Percentiles rank a stretch among this genome's conserved stretches.
Conservation (phyloP, 2,329 filamentous ascomycete genomes). For the Emydomyces testavorans region DNA sequence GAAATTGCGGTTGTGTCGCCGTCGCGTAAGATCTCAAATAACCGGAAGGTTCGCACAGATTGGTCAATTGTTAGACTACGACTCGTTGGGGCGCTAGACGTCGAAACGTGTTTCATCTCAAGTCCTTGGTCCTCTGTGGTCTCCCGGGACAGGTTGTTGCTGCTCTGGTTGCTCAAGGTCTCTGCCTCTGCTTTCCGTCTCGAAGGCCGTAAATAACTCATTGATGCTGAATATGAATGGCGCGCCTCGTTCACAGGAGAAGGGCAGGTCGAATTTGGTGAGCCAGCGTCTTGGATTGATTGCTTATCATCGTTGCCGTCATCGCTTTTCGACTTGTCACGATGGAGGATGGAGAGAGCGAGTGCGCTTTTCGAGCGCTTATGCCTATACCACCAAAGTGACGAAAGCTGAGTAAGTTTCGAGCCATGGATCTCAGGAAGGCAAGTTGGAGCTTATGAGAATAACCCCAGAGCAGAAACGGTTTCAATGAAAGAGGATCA, state of each 20-base stretch:
- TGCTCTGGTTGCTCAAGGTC: constrained; percentile 9
- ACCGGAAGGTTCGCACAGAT: constrained; percentile 83
- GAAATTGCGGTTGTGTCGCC: constrained; percentile 86
- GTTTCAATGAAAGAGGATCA: not conserved
- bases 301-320: constrained; percentile 29
- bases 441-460: constrained; percentile 5
- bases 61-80: constrained; percentile 49
- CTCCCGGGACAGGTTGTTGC: constrained; percentile 16
- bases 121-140: constrained; percentile 22
- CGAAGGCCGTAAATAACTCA: constrained; percentile 25
- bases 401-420: constrained; percentile 15
- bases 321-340: constrained; percentile 38
- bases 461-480: not conserved
- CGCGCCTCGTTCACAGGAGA: constrained; percentile 20
- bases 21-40: constrained; percentile 82
- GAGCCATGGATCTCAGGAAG: constrained; percentile 19
- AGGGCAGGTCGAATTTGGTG: constrained; percentile 22
- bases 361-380: constrained; percentile 46
- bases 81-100: constrained; percentile 23
- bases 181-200: constrained; percentile 21
- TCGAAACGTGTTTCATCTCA: constrained; percentile 26
- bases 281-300: constrained; percentile 16
- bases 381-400: constrained; percentile 27
- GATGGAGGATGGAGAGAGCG: constrained; percentile 44
- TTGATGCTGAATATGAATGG: constrained; percentile 21